Base-by-base conservation (phyloP, 2,329 filamentous ascomycete species). In the Bisporella sp. region DNA sequence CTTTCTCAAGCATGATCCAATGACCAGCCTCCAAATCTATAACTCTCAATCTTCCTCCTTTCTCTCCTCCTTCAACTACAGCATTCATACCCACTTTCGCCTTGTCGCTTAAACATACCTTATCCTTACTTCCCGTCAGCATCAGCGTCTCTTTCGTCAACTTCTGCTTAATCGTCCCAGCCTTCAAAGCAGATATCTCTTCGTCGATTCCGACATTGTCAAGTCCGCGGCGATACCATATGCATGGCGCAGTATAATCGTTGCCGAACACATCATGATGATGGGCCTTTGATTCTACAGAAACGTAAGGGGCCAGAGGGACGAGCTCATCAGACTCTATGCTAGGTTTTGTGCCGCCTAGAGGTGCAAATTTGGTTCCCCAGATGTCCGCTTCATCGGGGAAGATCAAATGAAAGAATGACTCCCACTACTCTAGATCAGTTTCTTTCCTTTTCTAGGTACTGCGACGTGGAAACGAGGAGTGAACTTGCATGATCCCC, bases 1-100 rank as follows among this genome's bases (percentile, higher is more conserved):
- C 33, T 47, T 46, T 49, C 50, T 61, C 54, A 21, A 61, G 46
- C 49, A 59, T 57, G 49, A 60, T 50, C 59, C 59, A 61, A 54
- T 61, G 54, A 1, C 56, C 57, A 45, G 53, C 47, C 7, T 56
- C 53, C 28, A 58, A n/a, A 51, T 57, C 51, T 13, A 51, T 42
- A 44, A 54, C 30, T 41, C 32, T 48, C 35, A 60, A 40, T 31
- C 54, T 33, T 4, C 49, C 42, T 8, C 48, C 48, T 37, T 37
- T n/a, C 9, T 31, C 12, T 12, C 42, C 42, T 6, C 6, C 31
- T 12, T 51, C 48, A 11, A 55, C 51, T 5, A 12, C 40, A 37
- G 42, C 42, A 35, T 43, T 32, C 50, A 56, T 57, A 2, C 29
- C 6, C 6, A 35, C 42, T 7, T 50, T 51, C 33, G 52, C 54